Base-by-base conservation (phyloP, 2,329 filamentous ascomycete species). In the Blastomyces emzantsi region DNA sequence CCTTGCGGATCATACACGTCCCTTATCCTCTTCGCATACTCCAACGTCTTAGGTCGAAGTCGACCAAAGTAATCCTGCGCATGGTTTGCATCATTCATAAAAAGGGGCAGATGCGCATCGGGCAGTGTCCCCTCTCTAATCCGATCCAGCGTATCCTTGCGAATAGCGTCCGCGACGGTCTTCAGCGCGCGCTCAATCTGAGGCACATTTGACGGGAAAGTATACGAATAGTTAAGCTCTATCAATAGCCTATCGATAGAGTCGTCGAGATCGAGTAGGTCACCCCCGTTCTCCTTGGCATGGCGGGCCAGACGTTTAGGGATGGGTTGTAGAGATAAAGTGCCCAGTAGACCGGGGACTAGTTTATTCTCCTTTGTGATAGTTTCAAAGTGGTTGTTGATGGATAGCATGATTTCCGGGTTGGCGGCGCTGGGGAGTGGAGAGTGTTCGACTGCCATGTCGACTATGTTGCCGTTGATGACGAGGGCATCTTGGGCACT, bases 21-120 rank as follows among this genome's bases (percentile, higher is more conserved):
- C 45, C 58, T 60, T 11, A 60, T 22, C 41, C 28, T 47, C 57
- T n/a, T 68, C 13, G 75, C 75, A 62, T 72, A 69, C 52, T 73
- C 69, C 52, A 67, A 69, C 30, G 64, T 49, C 47, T 66, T 55
- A 13, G 72, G 73, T 17, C 70, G 66, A 55, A 79, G 71, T 7
- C 76, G 72, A 7, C 73, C 73, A 72, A 75, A 80, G 68, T 77
- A 80, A 57, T 79, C 76, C 70, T 81, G 77, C 41, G 73, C 68
- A 62, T 71, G 74, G 68, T 80, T 76, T 11, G 73, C 73, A 57
- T 80, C 78, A 62, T 79, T 80, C 74, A 79, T 78, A 67, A 81
- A 81, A 5, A 80, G 68, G 8, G 78, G 78, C 17, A 76, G 68
- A 63, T 79, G 77, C 6, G 73, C 75, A 36, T 77, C 72, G 0